Evolutionary conservation across 805 yeast genomes (phyloP), one percentile per base, ranked within the genome.

Genomic region (Ogataea dorogensis): DNA sequence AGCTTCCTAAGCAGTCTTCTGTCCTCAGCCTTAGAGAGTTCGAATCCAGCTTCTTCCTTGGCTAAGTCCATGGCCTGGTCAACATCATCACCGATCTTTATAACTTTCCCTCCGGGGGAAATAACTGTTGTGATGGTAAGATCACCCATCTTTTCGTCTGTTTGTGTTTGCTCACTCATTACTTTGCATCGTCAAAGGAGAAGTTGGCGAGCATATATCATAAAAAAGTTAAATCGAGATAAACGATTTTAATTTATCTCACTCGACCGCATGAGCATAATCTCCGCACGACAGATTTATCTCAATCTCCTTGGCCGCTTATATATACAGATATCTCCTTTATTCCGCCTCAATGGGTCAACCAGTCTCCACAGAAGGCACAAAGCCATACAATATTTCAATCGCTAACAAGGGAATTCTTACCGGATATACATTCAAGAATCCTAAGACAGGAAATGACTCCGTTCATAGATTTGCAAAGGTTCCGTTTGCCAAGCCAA

Each of bases 401-500:
- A 49, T 54, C 17, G 54, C 56, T 4, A 46, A 49, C 7, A 50
- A 50, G 22, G 65, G 65, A n/a, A 43, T 42, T 3, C 33, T 61
- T 19, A 56, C 57, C 1, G 66, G 63, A 2, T 47, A 43, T 37
- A 51, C 56, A 1, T 42, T 50, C 28, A 36, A 35, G 11, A 45
- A 49, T 8, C 38, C 38, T 2, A 29, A 29, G 24, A 39, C 51
- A 9, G 41, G 46, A 2, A 43, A 49, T n/a, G 46, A 43, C 0
- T 38, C 56, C 19, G 46, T 52, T 15, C 45, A 52, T 17, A 47
- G 64, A 33, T 61, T 48, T 38, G 48, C 61, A 12, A 45, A 54
- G 16, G 54, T 67, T 29, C 66, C 67, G 2, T 66, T 50, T 42
- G 64, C 69, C 7, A 38, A 50, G 28, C 61, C 67, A 13, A 55